Conservation (phyloP, 2,329 filamentous ascomycete genomes). For the Stemphylium lycopersici region DNA sequence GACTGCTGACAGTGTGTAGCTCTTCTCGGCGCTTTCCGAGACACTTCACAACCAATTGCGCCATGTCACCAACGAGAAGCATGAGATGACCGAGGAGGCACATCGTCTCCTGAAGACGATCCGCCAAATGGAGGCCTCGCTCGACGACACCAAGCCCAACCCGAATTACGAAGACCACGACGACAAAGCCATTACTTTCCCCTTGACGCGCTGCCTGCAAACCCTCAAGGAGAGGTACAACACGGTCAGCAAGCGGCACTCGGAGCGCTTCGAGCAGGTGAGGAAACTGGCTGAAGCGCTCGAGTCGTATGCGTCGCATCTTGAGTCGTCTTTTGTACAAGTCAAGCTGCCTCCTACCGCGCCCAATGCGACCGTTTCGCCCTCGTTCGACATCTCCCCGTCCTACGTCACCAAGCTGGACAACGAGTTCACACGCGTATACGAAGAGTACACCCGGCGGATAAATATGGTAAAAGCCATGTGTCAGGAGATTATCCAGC, state of each 20-base stretch:
- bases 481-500: slow-evolving; percentile 84
- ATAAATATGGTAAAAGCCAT: slow-evolving; percentile 75
- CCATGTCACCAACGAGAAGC: slow-evolving; percentile 85
- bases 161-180: slow-evolving; percentile 71
- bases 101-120: slow-evolving; percentile 84
- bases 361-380: slow-evolving; percentile 75
- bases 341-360: slow-evolving; percentile 84
- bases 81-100: slow-evolving; percentile 86
- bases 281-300: slow-evolving; percentile 94
- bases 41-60: slow-evolving; percentile 90
- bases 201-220: slow-evolving; percentile 79
- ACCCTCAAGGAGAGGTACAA: slow-evolving; percentile 83
- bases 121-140: slow-evolving; percentile 88
- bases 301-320: slow-evolving; percentile 93
- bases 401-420: slow-evolving; percentile 87
- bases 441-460: slow-evolving; percentile 92
- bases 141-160: slow-evolving; percentile 75
- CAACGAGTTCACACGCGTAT: slow-evolving; percentile 89
- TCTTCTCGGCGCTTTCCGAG: slow-evolving; percentile 90
- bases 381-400: slow-evolving; percentile 90
- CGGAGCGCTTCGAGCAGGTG: slow-evolving; percentile 92
- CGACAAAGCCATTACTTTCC: slow-evolving; percentile 72
- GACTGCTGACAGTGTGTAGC: slow-evolving; percentile 56
- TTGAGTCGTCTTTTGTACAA: slow-evolving; percentile 86
- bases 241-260: slow-evolving; percentile 80